phyloP scores from a whole-genome alignment of 306 rosid species.

The Hippophae rhamnoides region DNA sequence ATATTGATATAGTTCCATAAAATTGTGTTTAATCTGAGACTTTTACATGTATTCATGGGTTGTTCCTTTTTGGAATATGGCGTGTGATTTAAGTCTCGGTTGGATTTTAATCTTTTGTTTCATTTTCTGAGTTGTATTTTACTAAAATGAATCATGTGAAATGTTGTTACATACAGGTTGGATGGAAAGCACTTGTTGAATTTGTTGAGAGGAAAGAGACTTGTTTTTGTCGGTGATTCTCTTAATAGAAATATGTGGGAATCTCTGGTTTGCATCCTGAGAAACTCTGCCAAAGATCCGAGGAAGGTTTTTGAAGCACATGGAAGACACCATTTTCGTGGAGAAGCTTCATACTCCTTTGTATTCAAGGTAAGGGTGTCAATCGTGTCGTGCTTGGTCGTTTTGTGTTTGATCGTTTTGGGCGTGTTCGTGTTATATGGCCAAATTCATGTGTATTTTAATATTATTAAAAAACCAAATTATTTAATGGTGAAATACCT shows the following conservation, averaged over 20 bases:
- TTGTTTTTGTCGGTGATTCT: slow-evolving; percentile 97
- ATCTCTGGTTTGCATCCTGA: slow-evolving; percentile 79
- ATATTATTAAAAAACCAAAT: too few species aligned
- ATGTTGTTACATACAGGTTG: slow-evolving; percentile 32
- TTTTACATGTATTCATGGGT: too few species aligned
- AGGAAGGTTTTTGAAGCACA: slow-evolving; percentile 63
- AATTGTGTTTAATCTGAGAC: not conserved
- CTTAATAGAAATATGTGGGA: slow-evolving; percentile 98
- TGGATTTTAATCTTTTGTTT: too few species aligned
- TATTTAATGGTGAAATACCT: too few species aligned
- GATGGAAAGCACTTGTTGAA: slow-evolving; percentile 62
- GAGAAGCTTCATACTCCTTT: slow-evolving; percentile 84
- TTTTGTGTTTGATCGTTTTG: too few species aligned
- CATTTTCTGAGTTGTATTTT: too few species aligned
- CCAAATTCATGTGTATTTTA: too few species aligned
- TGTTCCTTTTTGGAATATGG: too few species aligned
- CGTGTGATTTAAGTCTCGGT: too few species aligned
- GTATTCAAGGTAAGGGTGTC: slow-evolving; percentile 43
- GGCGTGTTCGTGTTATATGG: too few species aligned
- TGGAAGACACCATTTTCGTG: slow-evolving; percentile 69
- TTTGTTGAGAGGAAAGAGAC: slow-evolving; percentile 63
- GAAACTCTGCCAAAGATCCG: slow-evolving; percentile 54
- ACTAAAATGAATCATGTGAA: too few species aligned
- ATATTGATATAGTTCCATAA: not conserved
- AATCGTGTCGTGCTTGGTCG: too few species aligned